Percentiles rank a stretch among this genome's conserved stretches.
Conservation (phyloP, 306 rosid species). For the barrel medic (Medicago truncatula) region MtrunA17r5.0-ANR NC_053045.1:61276501-61277000, state of each 20-base stretch:
- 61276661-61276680: background rate
- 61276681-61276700: background rate
- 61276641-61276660: background rate
- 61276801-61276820: background rate
- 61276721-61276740: background rate
- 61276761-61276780: background rate
- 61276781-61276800: background rate
- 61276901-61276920: conserved; percentile 14
- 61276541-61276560: conserved; percentile 19
- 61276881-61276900: conserved; percentile 22
- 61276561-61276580: background rate
- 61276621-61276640: background rate
- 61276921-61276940: background rate
- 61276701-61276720: background rate
- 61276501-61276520: background rate
- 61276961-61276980: background rate
- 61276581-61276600: background rate
- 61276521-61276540: background rate
- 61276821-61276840: conserved; percentile 10
- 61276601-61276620: background rate
- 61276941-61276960: conserved; percentile 1
- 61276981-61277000: background rate
- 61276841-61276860: conserved; percentile 18
- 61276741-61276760: background rate
- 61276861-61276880: conserved; percentile 2